Percentiles rank a stretch among this genome's conserved stretches.
Evolutionary conservation across 2,329 filamentous ascomycete genomes (phyloP).

Genomic region (Fusarium pininemorale): DNA sequence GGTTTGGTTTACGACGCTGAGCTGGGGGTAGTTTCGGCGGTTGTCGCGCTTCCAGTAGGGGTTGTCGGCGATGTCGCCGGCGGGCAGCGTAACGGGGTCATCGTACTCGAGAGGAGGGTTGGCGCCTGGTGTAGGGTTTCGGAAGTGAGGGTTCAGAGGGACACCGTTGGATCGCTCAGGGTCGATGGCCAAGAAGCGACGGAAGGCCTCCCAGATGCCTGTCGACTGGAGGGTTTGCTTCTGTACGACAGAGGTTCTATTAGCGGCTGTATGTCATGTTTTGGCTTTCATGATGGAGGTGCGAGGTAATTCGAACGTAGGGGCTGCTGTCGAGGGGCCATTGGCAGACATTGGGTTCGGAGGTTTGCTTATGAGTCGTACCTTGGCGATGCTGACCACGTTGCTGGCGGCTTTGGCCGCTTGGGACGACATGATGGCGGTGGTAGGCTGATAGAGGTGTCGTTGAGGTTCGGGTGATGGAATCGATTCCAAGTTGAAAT

Average conservation of each 20-base stretch:
- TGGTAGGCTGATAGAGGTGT: constrained; percentile 30
- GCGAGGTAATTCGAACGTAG: constrained; percentile 29
- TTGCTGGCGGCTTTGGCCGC: constrained; percentile 64
- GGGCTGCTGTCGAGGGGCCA: constrained; percentile 13
- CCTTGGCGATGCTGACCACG: constrained; percentile 67
- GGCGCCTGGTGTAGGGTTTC: constrained; percentile 73
- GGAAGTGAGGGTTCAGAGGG: constrained; percentile 91
- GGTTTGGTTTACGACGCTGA: constrained; percentile 82
- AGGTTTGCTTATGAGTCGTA: constrained; percentile 47
- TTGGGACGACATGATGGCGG: constrained; percentile 68
- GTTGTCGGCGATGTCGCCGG: constrained; percentile 56
- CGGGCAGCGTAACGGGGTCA: constrained; percentile 67
- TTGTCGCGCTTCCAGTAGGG: constrained; percentile 86
- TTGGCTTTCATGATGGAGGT: constrained; percentile 8
- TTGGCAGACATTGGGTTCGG: constrained; percentile 32
- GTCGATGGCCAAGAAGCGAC: constrained; percentile 81
- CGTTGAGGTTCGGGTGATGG: constrained; percentile 42
- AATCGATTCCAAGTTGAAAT: constrained; percentile 44
- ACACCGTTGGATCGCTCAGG: constrained; percentile 89
- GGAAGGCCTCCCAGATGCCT: constrained; percentile 87
- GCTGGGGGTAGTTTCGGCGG: constrained; percentile 82
- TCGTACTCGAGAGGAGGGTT: constrained; percentile 50
- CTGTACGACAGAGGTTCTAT: constrained; percentile 57
- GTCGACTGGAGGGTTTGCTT: constrained; percentile 95
- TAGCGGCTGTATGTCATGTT: constrained; percentile 11